phyloP scores from a whole-genome alignment of 345 rosid species.

The Conringia planisiliqua region DNA sequence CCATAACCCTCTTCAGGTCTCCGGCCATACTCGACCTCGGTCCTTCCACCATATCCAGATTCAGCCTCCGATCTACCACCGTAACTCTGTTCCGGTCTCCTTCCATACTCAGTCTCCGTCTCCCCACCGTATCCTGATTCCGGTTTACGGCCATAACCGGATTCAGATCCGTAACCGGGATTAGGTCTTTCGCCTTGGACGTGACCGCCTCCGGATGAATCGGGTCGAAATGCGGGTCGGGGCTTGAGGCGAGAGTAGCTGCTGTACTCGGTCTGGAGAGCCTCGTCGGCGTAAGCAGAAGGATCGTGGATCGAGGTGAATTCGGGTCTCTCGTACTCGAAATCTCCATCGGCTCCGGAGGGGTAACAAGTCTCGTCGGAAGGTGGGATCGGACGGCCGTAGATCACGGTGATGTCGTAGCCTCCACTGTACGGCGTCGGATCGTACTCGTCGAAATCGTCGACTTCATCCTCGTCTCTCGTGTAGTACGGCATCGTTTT shows the following conservation, averaged over 20 bases:
- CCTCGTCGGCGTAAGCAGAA: constrained; percentile 66
- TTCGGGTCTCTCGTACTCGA: constrained; percentile 68
- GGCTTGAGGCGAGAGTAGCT: constrained; percentile 81
- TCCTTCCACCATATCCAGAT: constrained; percentile 15
- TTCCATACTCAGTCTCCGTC: constrained; percentile 39
- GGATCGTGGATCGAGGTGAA: constrained; percentile 64
- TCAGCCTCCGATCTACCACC: constrained; percentile 29
- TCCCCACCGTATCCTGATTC: constrained; percentile 29
- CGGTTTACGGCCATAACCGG: constrained; percentile 24
- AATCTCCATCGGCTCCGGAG: constrained; percentile 39
- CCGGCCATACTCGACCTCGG: constrained; percentile 35
- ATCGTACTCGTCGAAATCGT: constrained; percentile 82
- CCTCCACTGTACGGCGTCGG: constrained; percentile 96
- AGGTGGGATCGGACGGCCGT: constrained; percentile 78
- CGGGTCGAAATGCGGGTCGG: constrained; percentile 49
- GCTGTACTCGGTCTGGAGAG: constrained; percentile 67
- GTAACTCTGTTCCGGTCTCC: constrained; percentile 34
- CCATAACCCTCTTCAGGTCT: constrained; percentile 27
- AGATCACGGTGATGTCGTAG: constrained; percentile 58
- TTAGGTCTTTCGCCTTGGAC: constrained; percentile 36
- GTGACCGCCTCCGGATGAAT: constrained; percentile 35
- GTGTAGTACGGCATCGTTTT: constrained; percentile 81
- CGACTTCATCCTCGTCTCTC: constrained; percentile 46
- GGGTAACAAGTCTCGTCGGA: constrained; percentile 70
- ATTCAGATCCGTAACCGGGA: constrained; percentile 30